Conservation (phyloP, 1,139 yeast genomes). For the Sugiyamaella pinicola region DNA sequence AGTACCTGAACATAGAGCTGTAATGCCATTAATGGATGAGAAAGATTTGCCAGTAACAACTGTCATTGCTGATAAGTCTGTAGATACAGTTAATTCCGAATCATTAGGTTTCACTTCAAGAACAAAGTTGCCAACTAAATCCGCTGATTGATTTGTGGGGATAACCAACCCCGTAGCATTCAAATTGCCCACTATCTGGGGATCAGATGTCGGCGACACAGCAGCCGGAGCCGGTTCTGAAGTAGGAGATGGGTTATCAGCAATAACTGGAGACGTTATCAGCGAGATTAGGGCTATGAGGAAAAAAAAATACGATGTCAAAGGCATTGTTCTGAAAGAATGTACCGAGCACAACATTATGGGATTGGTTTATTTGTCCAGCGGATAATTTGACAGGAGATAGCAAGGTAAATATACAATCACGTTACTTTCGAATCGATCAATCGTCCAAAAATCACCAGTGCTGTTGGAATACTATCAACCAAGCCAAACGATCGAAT, state of each 20-base stretch:
- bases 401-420: too few relatives aligned
- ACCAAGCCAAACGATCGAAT: too few relatives aligned
- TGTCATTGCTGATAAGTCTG: conserved; percentile 34
- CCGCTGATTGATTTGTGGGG: conserved; percentile 29
- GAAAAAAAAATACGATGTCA: background rate
- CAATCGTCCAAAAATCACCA: too few relatives aligned
- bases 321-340: background rate
- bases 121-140: conserved; percentile 24
- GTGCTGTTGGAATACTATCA: too few relatives aligned
- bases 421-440: too few relatives aligned
- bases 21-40: conserved; percentile 27
- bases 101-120: conserved; percentile 24
- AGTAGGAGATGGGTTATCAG: background rate
- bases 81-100: conserved; percentile 26
- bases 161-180: conserved; percentile 28
- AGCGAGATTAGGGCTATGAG: background rate
- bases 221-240: conserved; percentile 13
- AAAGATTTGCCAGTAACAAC: conserved; percentile 31
- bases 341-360: too few relatives aligned
- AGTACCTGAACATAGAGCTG: conserved; percentile 34
- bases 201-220: conserved; percentile 11
- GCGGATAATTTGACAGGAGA: too few relatives aligned
- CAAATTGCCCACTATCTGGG: conserved; percentile 25
- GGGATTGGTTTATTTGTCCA: too few relatives aligned
- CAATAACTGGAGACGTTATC: background rate